A percentile compares a stretch with the other conserved stretches of the same genome.
Conservation (phyloP, 2,329 filamentous ascomycete genomes). For the Chaetomium sp. region DNA sequence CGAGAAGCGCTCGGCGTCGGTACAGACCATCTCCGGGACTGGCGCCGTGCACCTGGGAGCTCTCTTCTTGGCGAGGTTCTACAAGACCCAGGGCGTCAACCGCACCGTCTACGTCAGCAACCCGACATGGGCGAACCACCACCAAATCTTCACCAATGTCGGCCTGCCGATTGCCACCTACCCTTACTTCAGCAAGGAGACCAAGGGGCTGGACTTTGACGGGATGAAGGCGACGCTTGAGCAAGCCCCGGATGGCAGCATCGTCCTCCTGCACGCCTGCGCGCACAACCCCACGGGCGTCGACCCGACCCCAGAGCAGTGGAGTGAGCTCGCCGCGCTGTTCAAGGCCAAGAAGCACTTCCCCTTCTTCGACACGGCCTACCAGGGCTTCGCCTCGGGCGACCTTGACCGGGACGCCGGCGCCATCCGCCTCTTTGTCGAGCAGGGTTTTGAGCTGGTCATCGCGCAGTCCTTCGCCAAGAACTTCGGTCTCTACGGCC, state of each 20-base stretch:
- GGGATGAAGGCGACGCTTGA: constrained; percentile 77
- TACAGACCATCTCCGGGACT: constrained; percentile 97
- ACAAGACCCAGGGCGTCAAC: constrained; percentile 68
- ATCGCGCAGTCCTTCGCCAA: constrained; percentile 96
- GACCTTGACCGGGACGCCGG: constrained; percentile 82
- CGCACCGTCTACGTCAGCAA: constrained; percentile 86
- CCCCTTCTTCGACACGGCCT: constrained; percentile 97
- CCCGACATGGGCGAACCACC: constrained; percentile 98
- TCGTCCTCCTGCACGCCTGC: constrained; percentile 92
- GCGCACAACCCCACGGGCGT: constrained; percentile 98
- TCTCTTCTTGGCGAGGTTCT: constrained; percentile 93
- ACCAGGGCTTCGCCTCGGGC: constrained; percentile 96
- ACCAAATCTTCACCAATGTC: constrained; percentile 97
- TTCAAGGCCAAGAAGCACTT: constrained; percentile 82
- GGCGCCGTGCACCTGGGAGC: constrained; percentile 92
- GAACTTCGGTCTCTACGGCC: constrained; percentile 96
- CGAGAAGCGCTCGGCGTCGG: constrained; percentile 77
- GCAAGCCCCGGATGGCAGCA: constrained; percentile 73
- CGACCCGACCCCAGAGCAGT: constrained; percentile 90
- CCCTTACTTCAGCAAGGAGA: constrained; percentile 89
- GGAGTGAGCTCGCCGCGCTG: constrained; percentile 82
- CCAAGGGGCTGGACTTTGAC: constrained; percentile 87
- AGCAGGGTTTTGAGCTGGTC: constrained; percentile 85
- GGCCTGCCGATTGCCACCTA: constrained; percentile 76
- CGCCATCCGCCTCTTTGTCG: constrained; percentile 92